A percentile compares a stretch with the other conserved stretches of the same genome.
These are phyloP conservation scores for Suillus tomentosus DNA, from an alignment of 768 basidiomycete genomes.

Conservation along the genomic window DNA sequence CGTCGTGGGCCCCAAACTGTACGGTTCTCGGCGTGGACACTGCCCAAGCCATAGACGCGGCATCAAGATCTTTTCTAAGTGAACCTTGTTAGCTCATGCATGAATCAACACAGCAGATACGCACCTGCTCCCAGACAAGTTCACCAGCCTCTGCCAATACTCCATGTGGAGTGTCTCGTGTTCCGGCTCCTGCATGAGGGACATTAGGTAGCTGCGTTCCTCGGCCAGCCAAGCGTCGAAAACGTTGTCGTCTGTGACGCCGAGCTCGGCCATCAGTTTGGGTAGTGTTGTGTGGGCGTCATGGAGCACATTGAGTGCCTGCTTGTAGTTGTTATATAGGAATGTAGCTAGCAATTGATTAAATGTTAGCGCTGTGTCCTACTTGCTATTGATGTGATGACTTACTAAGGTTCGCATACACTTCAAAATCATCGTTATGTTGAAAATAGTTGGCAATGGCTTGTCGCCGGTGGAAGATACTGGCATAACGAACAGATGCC, in stretches of 20 bases:
- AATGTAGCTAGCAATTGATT: no score
- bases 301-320: conserved; percentile 20
- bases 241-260: conserved; percentile 3
- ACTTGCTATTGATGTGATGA: no score
- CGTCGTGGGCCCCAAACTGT: neutral
- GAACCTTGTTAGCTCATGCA: neutral
- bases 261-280: conserved; percentile 10
- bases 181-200: neutral
- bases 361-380: no score
- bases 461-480: no score
- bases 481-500: no score
- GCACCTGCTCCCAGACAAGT: no score
- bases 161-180: no score
- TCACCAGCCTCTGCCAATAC: no score
- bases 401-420: no score
- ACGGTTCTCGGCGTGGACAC: neutral
- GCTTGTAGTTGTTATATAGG: no score
- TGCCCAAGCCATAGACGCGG: neutral
- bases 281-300: neutral
- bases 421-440: no score
- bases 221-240: conserved; percentile 15
- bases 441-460: no score
- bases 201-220: conserved; percentile 13
- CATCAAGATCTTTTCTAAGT: neutral
- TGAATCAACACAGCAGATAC: neutral